These are phyloP conservation scores for Theobroma grandiflorum DNA, from an alignment of 441 rosid genomes.

Conservation along the genomic window DNA sequence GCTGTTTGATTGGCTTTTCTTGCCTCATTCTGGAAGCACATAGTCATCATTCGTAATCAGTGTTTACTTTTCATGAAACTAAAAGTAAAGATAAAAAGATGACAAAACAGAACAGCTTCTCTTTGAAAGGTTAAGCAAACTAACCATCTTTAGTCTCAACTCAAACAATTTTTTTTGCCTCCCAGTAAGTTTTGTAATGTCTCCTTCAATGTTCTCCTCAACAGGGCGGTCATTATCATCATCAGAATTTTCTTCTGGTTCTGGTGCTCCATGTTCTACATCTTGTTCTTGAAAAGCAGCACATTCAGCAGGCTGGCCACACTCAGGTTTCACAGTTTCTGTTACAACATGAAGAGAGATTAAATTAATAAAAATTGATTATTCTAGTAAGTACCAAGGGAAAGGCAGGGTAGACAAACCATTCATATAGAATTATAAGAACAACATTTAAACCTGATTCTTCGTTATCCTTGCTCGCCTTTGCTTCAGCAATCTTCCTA, in stretches of 20 bases:
- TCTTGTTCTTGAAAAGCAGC: constrained; percentile 41
- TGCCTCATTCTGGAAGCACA: constrained; percentile 68
- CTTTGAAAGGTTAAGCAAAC: constrained; percentile 4
- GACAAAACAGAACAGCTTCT: constrained; percentile 18
- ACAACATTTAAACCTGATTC: constrained; percentile 31
- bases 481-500: constrained; percentile 62
- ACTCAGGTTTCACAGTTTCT: constrained; percentile 50
- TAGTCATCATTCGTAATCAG: constrained; percentile 16
- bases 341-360: constrained; percentile 16
- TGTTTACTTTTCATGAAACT: not conserved
- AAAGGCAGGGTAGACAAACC: not conserved
- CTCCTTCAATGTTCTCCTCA: constrained; percentile 56
- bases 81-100: not conserved
- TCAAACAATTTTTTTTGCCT: constrained; percentile 83
- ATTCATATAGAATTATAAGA: not conserved
- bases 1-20: constrained; percentile 92
- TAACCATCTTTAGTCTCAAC: constrained; percentile 88
- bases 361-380: not conserved
- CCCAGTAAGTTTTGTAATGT: constrained; percentile 76
- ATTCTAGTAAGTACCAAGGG: not conserved
- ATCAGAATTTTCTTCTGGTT: constrained; percentile 49
- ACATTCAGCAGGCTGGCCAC: constrained; percentile 32
- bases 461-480: constrained; percentile 43
- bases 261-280: constrained; percentile 45
- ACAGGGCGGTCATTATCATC: constrained; percentile 42